Base-by-base conservation (phyloP, 2,329 filamentous ascomycete genomes). In the Calonectria honghensis region DNA sequence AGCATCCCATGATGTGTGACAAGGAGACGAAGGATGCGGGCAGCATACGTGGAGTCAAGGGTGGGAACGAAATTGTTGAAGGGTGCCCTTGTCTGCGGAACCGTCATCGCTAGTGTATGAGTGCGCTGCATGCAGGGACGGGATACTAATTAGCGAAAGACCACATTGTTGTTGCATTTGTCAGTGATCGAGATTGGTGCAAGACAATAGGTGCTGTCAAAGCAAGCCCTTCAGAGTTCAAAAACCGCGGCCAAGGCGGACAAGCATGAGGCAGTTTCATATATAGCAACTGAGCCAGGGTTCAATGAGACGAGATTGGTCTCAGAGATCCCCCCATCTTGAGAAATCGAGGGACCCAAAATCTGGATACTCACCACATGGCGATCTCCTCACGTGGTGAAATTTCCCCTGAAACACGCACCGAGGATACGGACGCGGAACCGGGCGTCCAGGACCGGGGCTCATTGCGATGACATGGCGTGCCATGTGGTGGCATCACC, bases 321-420 rank as follows among this genome's bases (percentile, higher is more conserved):
- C 72, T 68, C 61, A 24, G 35, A 71, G 54, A 39, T 45, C 52
- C 31, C 59, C 50, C 45, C 35, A 37, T 48, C 67, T 54, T 14
- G 66, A 69, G 57, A 57, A 48, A 57, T 70, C 32, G 41, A 76
- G 71, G 72, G 73, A 74, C 75, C 75, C 71, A 70, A 74, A 67
- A 77, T 76, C 76, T 79, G 78, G 73, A 69, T 78, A 74, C 68
- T 39, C 48, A 45, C 70, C 57, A 68, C 70, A 70, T 54, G 70
- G 73, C 77, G 77, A 78, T 81, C 73, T 72, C 52, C 70, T 75
- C 66, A 74, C 68, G 70, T 71, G 72, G 41, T 73, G 54, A 75
- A 70, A 7, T 73, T 75, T 70, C 73, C 73, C 79, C 71, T 78
- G 74, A 80, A 81, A 77, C 76, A 61, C 50, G 77, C 72, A 75